Percentiles rank a stretch among this genome's conserved stretches.
These are phyloP conservation scores for Heteromeles arbutifolia DNA, from an alignment of 306 rosid genomes.

Conservation along the genomic window DNA sequence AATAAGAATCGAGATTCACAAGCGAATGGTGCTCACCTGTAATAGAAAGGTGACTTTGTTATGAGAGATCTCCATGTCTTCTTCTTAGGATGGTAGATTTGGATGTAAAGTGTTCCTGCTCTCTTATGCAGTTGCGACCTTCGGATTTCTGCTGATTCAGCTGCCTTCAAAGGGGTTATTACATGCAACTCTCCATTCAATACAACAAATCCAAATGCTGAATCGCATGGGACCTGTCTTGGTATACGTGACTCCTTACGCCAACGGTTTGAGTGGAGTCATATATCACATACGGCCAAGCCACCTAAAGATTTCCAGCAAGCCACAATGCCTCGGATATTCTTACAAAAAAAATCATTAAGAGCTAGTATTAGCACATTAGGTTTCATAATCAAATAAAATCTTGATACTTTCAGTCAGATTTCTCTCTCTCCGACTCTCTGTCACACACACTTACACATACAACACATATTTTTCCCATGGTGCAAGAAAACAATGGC, in stretches of 20 bases:
- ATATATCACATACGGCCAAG: background rate
- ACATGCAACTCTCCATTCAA: conserved; percentile 51
- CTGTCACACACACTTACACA: no score
- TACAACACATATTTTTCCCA: no score
- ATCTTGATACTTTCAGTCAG: background rate
- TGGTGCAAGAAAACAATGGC: no score
- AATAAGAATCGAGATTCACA: conserved; percentile 32
- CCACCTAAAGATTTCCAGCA: background rate
- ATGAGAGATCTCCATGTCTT: conserved; percentile 64
- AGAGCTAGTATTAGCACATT: background rate
- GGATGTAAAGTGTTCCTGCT: conserved; percentile 51
- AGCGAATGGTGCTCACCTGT: conserved; percentile 48
- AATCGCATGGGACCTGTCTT: conserved; percentile 33
- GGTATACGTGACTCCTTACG: conserved; percentile 56
- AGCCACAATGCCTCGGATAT: background rate
- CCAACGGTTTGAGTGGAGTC: conserved; percentile 48
- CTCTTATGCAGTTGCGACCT: conserved; percentile 51
- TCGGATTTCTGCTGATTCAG: conserved; percentile 31
- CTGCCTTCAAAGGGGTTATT: conserved; percentile 33
- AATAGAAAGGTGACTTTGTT: conserved; percentile 57
- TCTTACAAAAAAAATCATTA: background rate
- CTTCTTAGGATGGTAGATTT: conserved; percentile 67
- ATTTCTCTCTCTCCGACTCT: no score
- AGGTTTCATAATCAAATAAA: background rate
- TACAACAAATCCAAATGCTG: conserved; percentile 16